Conservation (phyloP, 1,284 basidiomycete genomes). For the Melampsora medusae region DNA sequence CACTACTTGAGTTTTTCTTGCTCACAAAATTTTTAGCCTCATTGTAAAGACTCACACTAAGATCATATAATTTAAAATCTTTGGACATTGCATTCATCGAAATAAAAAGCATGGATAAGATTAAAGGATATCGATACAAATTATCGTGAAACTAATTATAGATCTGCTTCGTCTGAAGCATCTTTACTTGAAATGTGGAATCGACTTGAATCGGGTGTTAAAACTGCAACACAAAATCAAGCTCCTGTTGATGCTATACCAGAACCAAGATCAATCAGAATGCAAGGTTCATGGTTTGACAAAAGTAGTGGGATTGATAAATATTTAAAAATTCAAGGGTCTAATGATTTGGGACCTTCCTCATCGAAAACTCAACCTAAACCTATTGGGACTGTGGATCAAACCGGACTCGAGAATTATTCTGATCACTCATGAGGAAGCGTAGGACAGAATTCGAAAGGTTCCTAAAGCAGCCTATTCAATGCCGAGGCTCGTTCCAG, state of each 20-base stretch:
- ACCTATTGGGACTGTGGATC: constrained; percentile 44
- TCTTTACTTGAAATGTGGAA: constrained; percentile 37
- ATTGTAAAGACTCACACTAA: no score
- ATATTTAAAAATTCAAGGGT: no score
- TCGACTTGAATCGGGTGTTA: constrained; percentile 31
- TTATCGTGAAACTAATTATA: constrained; percentile 33
- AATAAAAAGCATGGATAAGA: constrained; percentile 25
- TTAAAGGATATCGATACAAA: constrained; percentile 37
- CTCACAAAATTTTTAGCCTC: no score
- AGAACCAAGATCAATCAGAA: constrained; percentile 41
- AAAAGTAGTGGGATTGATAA: constrained; percentile 4
- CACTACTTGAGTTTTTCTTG: no score
- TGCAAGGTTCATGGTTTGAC: constrained; percentile 38
- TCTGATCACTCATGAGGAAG: constrained; percentile 25
- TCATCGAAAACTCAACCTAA: constrained; percentile 6
- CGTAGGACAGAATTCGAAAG: constrained; percentile 17
- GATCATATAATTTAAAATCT: no score
- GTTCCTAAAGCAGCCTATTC: constrained; percentile 20
- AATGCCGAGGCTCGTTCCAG: background rate
- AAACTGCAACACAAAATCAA: constrained; percentile 32
- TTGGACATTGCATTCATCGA: no score
- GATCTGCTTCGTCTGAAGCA: constrained; percentile 25
- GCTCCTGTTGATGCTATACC: background rate
- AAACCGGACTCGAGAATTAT: constrained; percentile 22
- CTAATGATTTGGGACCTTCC: background rate